Evolutionary conservation across 176 grass and related monocot genomes (phyloP), one percentile per base, ranked within the genome.

Genomic region (Avena atlantica): DNA sequence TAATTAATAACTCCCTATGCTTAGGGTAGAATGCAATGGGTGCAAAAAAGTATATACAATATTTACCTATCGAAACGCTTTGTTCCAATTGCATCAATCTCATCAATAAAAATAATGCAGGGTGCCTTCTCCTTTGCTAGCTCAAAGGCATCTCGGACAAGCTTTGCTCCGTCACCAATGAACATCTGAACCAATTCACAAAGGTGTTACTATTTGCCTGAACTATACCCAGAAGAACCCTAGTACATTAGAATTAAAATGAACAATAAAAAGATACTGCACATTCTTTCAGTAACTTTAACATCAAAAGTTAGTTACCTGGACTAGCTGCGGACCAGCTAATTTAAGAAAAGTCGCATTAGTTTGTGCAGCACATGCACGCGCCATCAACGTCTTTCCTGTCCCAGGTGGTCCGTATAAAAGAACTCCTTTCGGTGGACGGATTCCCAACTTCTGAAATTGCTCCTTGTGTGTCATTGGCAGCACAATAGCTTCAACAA

Each of bases 21-120:
- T 57, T 53, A 24, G 49, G 34, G 40, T 29, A 55, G 77, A 72
- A 9, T 83, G 44, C 45, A 7, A 50, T 21, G 66, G 55, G 53
- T 64, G 60, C 21, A 53, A 49, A 84, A 79, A 12, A 12, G 13
- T 10, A 72, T 51, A 55, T 36, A 25, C n/a, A 14, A 51, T 81
- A 74, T 25, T 17, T 74, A 97, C 94, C 90, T 94, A 76, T 92
- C 90, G 80, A 94, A 97, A 81, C 90, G 89, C 65, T 97, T 97
- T 25, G 92, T 92, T 78, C 94, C 94, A 82, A 97, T 97, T 37
- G 94, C 94, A 87, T 97, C 92, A 59, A 97, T 93, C 86, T 94
- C 92, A 86, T 97, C 94, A 45, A 97, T 97, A 78, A 97, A 94
- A 49, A 97, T 97, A 64, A 97, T 92, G 79, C 92, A 97, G 13